A percentile compares a stretch with the other conserved stretches of the same genome.
Conservation (phyloP, 768 basidiomycete species). For the Macrocybe gigantea region DNA sequence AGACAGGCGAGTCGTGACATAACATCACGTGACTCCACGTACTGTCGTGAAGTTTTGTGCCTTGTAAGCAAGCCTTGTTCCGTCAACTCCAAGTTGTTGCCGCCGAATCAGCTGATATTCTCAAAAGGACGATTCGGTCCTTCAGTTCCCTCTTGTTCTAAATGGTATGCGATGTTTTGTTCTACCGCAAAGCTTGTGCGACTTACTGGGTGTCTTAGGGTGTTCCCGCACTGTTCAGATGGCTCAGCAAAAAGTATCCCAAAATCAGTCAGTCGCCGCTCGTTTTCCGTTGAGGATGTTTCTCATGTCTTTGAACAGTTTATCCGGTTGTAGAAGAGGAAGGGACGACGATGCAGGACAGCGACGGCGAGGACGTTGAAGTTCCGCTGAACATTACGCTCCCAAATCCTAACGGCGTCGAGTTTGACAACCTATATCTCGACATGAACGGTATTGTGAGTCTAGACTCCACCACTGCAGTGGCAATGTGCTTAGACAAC, state of each 20-base stretch:
- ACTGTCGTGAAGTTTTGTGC: background rate
- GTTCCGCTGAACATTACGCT: constrained; percentile 74
- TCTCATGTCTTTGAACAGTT: constrained; percentile 33
- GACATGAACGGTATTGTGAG: constrained; percentile 99
- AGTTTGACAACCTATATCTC: constrained; percentile 95
- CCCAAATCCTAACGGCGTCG: constrained; percentile 91
- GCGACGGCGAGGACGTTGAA: constrained; percentile 58
- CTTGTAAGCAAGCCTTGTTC: background rate
- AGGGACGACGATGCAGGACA: constrained; percentile 60
- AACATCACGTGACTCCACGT: constrained; percentile 8
- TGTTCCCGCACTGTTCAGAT: constrained; percentile 96
- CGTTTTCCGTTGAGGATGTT: background rate
- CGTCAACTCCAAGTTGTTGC: too few species aligned
- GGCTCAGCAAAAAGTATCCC: constrained; percentile 98
- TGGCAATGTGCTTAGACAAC: constrained; percentile 2
- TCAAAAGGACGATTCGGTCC: too few species aligned
- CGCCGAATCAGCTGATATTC: background rate
- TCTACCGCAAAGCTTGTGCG: background rate
- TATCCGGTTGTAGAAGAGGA: constrained; percentile 82
- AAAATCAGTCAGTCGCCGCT: constrained; percentile 69
- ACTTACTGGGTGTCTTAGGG: constrained; percentile 44
- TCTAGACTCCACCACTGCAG: constrained; percentile 6
- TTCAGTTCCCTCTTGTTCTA: too few species aligned
- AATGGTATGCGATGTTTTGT: constrained; percentile 6
- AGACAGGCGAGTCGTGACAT: constrained; percentile 12